phyloP scores from a whole-genome alignment of 306 rosid species.

The Inga leiocalycina region DNA sequence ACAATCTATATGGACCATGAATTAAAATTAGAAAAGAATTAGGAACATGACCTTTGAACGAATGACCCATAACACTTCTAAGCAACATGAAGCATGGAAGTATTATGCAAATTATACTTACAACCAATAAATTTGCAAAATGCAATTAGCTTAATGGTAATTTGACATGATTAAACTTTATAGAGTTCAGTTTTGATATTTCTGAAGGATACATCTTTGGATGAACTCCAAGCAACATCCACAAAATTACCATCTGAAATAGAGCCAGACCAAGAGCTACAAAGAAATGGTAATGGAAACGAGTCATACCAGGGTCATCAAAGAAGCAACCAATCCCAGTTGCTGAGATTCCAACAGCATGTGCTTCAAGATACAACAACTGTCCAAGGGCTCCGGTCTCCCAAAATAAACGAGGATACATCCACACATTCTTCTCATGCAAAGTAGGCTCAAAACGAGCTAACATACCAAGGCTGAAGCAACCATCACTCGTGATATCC shows the following conservation, averaged over 20 bases:
- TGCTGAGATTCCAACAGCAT: constrained; percentile 88
- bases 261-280: neutral
- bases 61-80: constrained; percentile 16
- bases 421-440: constrained; percentile 62
- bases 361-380: constrained; percentile 92
- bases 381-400: constrained; percentile 98
- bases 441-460: constrained; percentile 70
- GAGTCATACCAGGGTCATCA: constrained; percentile 79
- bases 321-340: constrained; percentile 99
- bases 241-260: neutral
- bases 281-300: constrained; percentile 13
- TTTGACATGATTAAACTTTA: neutral
- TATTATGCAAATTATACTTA: neutral
- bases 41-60: neutral
- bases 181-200: neutral
- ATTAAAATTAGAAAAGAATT: neutral
- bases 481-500: constrained; percentile 95
- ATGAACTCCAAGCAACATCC: neutral
- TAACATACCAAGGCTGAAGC: constrained; percentile 97
- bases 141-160: neutral
- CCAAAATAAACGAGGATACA: constrained; percentile 98
- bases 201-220: neutral
- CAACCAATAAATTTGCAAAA: constrained; percentile 7
- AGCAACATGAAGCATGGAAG: constrained; percentile 16
- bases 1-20: neutral